These are phyloP conservation scores for Ophiostoma sp. DNA, from an alignment of 2,329 filamentous ascomycete species.

Conservation along the genomic window DNA sequence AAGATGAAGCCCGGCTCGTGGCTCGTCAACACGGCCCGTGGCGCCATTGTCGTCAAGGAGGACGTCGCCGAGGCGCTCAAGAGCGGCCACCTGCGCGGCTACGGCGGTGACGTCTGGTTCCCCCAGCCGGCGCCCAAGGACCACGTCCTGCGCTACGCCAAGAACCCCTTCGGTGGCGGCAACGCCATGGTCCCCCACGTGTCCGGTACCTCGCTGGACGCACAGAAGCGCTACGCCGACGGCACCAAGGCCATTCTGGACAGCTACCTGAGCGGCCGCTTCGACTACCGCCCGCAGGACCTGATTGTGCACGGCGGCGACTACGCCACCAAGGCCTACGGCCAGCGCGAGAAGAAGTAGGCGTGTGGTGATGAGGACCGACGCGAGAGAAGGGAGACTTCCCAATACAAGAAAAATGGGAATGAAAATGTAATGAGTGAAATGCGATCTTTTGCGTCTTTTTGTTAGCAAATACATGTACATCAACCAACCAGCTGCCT, in stretches of 20 bases:
- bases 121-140: slow-evolving; percentile 93
- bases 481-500: neutral
- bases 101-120: slow-evolving; percentile 93
- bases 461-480: slow-evolving; percentile 14
- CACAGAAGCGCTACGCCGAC: slow-evolving; percentile 86
- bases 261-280: slow-evolving; percentile 82
- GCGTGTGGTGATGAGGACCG: neutral
- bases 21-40: slow-evolving; percentile 98
- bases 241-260: slow-evolving; percentile 88
- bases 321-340: slow-evolving; percentile 94
- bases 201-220: slow-evolving; percentile 97
- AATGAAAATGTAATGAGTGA: slow-evolving; percentile 15
- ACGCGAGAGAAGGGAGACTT: too few relatives aligned
- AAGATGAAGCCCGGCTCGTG: slow-evolving; percentile 99
- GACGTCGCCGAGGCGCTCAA: slow-evolving; percentile 94
- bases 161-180: slow-evolving; percentile 93
- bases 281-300: slow-evolving; percentile 88
- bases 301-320: slow-evolving; percentile 87
- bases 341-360: slow-evolving; percentile 62
- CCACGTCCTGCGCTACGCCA: slow-evolving; percentile 86
- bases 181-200: slow-evolving; percentile 99
- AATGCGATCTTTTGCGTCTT: neutral
- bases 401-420: slow-evolving; percentile 11
- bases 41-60: slow-evolving; percentile 99
- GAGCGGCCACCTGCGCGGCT: slow-evolving; percentile 85